Percentiles rank a stretch among this genome's conserved stretches.
Conservation (phyloP, 139 green algal genomes). For the Tetraselmis chui region DNA sequence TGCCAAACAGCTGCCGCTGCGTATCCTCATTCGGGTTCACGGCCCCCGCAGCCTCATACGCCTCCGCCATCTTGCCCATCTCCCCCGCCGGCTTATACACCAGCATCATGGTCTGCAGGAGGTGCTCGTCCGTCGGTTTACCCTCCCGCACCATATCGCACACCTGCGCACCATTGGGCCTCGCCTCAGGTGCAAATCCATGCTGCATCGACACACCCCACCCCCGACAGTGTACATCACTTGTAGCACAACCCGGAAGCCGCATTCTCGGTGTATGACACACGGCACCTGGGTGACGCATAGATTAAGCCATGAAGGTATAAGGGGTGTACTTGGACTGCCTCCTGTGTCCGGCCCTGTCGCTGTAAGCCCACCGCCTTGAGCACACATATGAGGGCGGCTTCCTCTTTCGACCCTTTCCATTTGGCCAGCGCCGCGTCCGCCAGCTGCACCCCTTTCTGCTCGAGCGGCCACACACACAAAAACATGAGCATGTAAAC, state of each 20-base stretch:
- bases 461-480: background rate
- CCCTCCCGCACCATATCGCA: constrained; percentile 35
- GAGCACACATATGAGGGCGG: constrained; percentile 38
- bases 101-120: constrained; percentile 47
- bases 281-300: no score
- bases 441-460: constrained; percentile 61
- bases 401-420: background rate
- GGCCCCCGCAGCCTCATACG: constrained; percentile 45
- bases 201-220: no score
- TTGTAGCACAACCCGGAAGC: no score
- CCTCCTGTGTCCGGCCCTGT: constrained; percentile 33
- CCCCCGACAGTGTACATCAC: no score
- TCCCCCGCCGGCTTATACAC: constrained; percentile 36
- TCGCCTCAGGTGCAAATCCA: no score
- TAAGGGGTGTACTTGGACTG: constrained; percentile 43
- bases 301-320: no score
- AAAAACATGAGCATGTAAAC: background rate
- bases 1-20: constrained; percentile 41
- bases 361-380: constrained; percentile 50
- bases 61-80: constrained; percentile 30
- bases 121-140: constrained; percentile 41
- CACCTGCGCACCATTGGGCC: constrained; percentile 21
- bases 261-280: no score
- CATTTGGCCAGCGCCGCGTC: constrained; percentile 59
- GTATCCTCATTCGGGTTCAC: constrained; percentile 36